Percentiles rank a stretch among this genome's conserved stretches.
phyloP scores from a whole-genome alignment of 768 basidiomycete species.

The Tulasnella sp. region DNA sequence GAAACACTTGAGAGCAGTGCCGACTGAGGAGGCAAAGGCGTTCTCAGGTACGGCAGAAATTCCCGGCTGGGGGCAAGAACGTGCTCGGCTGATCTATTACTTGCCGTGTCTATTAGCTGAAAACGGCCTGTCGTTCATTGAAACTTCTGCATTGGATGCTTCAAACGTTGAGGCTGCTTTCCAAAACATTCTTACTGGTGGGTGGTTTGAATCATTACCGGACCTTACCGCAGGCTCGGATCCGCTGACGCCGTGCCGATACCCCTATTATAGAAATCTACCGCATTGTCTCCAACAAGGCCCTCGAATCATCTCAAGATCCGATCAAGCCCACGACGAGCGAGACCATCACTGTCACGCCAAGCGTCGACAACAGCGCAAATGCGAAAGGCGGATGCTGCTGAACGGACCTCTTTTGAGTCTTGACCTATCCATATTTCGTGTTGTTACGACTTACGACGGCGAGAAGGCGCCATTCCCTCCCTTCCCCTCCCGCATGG shows the following conservation, averaged over 20 bases:
- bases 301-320: conserved; percentile 75
- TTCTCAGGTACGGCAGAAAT: conserved; percentile 56
- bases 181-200: conserved; percentile 91
- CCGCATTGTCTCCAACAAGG: conserved; percentile 92
- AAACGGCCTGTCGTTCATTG: conserved; percentile 89
- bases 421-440: too few species aligned
- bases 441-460: background rate
- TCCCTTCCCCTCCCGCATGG: background rate
- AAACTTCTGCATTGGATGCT: conserved; percentile 99
- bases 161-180: conserved; percentile 97
- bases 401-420: conserved; percentile 28
- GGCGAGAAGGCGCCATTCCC: background rate
- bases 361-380: conserved; percentile 42
- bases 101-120: conserved; percentile 50
- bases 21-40: conserved; percentile 92
- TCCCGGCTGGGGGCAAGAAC: background rate
- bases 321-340: conserved; percentile 62
- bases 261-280: conserved; percentile 70
- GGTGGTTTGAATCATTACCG: background rate
- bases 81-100: background rate
- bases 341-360: conserved; percentile 77
- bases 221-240: background rate
- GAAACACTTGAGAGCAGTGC: conserved; percentile 92
- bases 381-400: conserved; percentile 37
- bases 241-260: background rate